Evolutionary conservation across 106 monocot species (phyloP), one percentile per base, ranked within the genome.

Genomic region (Alisma plantagoaquatica): DNA sequence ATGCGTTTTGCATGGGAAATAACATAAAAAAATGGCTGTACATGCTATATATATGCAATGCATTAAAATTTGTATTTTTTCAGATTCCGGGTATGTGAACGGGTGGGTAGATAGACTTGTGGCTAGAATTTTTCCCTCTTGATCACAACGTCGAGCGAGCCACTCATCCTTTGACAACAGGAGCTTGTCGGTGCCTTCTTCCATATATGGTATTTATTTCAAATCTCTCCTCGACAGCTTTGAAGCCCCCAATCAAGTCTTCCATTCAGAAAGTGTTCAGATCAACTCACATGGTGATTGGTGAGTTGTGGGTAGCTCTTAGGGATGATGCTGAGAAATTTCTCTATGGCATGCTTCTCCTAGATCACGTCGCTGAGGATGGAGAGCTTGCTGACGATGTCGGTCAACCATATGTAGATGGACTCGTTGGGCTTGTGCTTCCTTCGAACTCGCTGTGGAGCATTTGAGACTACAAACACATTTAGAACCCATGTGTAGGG

Each of bases 131-230:
- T n/a, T n/a, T n/a, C n/a, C n/a, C n/a, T n/a, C n/a, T n/a, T n/a
- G n/a, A n/a, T n/a, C n/a, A n/a, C n/a, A n/a, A n/a, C n/a, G n/a
- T n/a, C 58, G 28, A 10, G 57, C 33, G 20, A 38, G 21, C 58
- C 58, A 59, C 58, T 59, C 58, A 8, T 59, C 58, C 41, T 59
- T 32, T n/a, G 33, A 31, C 17, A 17, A 30, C 28, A 55, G n/a
- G 17, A 16, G 12, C 26, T 43, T 25, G 14, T 42, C 41, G 23
- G 41, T 17, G 16, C 14, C n/a, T 41, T 14, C 25, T 0, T 0
- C 38, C n/a, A n/a, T n/a, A n/a, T n/a, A n/a, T n/a, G 57, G 57
- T 23, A 21, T 22, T 42, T 10, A 1, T 9, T 59, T 41, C n/a
- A 23, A 57, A 29, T 31, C 21, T 38, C 22, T 59, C 41, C 23